Evolutionary conservation across 805 yeast species (phyloP), one percentile per base, ranked within the genome.

Genomic region (Pachysolen tannophilus): DNA sequence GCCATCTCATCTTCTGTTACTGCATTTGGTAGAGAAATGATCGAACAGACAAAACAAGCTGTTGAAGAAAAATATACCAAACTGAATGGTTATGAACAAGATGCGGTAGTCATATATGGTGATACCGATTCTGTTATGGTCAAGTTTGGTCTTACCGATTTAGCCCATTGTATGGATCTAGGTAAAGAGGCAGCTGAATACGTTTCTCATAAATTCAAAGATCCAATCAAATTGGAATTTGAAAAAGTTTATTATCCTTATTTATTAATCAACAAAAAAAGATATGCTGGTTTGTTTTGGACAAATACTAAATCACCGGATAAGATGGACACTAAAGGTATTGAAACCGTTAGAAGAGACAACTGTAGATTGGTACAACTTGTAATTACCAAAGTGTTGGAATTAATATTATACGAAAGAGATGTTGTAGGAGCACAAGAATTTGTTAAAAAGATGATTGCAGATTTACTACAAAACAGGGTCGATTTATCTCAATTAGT

Each of bases 121-220:
- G 99, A 92, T 59, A 92, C 99, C 0, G 99, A 92, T 70, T 94
- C 98, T 7, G 99, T 92, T 13, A 94, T 92, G 98, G 96, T 92
- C 29, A 88, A 86, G 53, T 92, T 92, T 63, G 99, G 99, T 2
- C 75, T 78, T 21, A 63, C 66, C 8, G 94, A 86, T 50, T 56
- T 90, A 43, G 78, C 68, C 37, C 82, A 82, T 20, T 84, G 95
- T 45, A 94, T 92, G 98, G 68, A 72, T 35, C 53, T 87, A 37
- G 99, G 98, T 5, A 82, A 87, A 48, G 95, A 90, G 49, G 98
- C 97, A 1, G 99, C 99, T 0, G 82, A 66, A 7, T 75, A 58
- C 42, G 97, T 92, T 2, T 87, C 97, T 0, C 69, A 77, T 1
- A 65, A 72, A 37, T 92, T 92, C 58, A 65, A 75, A 30, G 67